Conservation (phyloP, 2,329 filamentous ascomycete genomes). For the Rhynchosporium graminicola region DNA sequence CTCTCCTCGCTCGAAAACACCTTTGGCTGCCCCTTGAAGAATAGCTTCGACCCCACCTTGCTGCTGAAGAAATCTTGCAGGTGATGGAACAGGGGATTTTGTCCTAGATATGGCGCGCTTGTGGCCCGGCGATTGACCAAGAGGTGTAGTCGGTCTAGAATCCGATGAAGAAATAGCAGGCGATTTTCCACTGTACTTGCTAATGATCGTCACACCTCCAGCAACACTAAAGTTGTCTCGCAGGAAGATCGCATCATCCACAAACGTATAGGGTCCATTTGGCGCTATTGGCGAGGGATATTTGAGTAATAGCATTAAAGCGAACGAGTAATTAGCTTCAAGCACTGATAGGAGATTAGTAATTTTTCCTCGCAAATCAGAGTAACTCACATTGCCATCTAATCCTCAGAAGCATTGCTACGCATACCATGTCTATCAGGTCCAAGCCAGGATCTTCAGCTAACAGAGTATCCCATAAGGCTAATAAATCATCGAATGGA, state of each 20-base stretch:
- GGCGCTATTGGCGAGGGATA: constrained; percentile 70
- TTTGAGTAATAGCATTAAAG: constrained; percentile 77
- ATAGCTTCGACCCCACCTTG: constrained; percentile 64
- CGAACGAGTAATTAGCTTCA: constrained; percentile 83
- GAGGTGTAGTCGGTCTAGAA: constrained; percentile 36
- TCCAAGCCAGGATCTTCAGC: constrained; percentile 79
- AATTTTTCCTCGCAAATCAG: neutral
- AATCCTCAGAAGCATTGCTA: constrained; percentile 90
- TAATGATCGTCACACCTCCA: constrained; percentile 66
- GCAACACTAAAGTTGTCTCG: constrained; percentile 61
- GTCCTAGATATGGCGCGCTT: constrained; percentile 30
- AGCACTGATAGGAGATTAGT: constrained; percentile 59
- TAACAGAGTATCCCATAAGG: constrained; percentile 90
- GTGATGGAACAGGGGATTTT: constrained; percentile 38
- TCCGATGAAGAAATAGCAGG: constrained; percentile 42
- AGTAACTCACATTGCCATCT: constrained; percentile 75
- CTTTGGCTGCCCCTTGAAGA: constrained; percentile 75
- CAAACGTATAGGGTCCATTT: constrained; percentile 73
- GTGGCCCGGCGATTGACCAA: constrained; percentile 33
- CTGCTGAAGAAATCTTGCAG: constrained; percentile 48
- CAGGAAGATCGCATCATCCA: constrained; percentile 81
- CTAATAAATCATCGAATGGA: constrained; percentile 78
- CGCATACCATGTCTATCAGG: constrained; percentile 85
- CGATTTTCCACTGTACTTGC: constrained; percentile 66
- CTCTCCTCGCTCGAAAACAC: constrained; percentile 71